A percentile compares a stretch with the other conserved stretches of the same genome.
phyloP scores from a whole-genome alignment of 805 yeast species.

The Geotrichum ghanense region DNA sequence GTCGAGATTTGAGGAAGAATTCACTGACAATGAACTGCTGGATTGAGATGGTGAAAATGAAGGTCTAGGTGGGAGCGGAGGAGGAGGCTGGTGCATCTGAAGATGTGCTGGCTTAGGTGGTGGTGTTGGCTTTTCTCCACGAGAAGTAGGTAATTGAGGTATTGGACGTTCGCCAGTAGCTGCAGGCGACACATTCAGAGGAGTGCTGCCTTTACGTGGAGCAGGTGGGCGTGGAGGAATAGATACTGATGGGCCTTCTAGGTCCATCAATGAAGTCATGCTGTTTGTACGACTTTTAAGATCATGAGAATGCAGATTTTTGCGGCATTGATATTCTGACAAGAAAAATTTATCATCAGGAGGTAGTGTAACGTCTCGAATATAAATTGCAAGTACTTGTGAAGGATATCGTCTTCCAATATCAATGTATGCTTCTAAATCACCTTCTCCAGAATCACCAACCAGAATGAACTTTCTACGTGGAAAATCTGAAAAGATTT shows the following conservation, averaged over 20 bases:
- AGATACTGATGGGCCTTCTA: conserved; percentile 14
- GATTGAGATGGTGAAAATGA: conserved; percentile 12
- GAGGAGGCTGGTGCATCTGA: conserved; percentile 10
- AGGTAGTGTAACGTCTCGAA: conserved; percentile 52
- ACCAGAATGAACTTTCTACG: conserved; percentile 66
- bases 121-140: conserved; percentile 4
- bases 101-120: conserved; percentile 14
- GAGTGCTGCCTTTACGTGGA: neutral
- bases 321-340: conserved; percentile 17
- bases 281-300: conserved; percentile 1
- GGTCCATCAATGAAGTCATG: conserved; percentile 22
- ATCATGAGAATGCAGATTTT: conserved; percentile 14
- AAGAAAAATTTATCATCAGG: conserved; percentile 19
- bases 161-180: no score
- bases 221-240: conserved; percentile 10
- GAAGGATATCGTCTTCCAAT: conserved; percentile 51
- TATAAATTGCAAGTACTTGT: conserved; percentile 62
- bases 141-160: no score
- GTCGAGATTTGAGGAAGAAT: no score
- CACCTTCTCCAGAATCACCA: conserved; percentile 96
- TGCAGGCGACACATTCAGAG: conserved; percentile 11
- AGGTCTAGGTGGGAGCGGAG: conserved; percentile 9
- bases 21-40: conserved; percentile 4
- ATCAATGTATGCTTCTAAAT: conserved; percentile 79
- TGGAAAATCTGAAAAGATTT: conserved; percentile 64